A percentile compares a stretch with the other conserved stretches of the same genome.
Conservation (phyloP, 225 moss, liverwort and hornwort species). For the Polytrichum commune region DNA sequence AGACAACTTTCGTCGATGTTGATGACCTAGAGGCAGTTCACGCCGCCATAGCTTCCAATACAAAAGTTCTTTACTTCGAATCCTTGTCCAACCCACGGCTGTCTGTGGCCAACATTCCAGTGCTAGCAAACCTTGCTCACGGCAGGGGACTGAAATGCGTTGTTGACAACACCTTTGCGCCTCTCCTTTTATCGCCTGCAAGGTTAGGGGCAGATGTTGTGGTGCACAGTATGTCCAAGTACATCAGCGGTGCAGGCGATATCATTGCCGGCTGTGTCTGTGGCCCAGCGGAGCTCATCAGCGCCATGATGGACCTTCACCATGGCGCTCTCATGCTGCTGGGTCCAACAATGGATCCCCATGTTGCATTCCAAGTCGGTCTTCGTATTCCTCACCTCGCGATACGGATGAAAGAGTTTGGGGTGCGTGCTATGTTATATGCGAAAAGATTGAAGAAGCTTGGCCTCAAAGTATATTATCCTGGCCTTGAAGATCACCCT, state of each 20-base stretch:
- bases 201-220: constrained; percentile 82
- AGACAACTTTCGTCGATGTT: constrained; percentile 74
- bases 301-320: constrained; percentile 85
- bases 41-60: constrained; percentile 44
- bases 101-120: constrained; percentile 71
- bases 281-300: constrained; percentile 75
- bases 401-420: constrained; percentile 88
- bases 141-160: constrained; percentile 55
- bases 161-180: constrained; percentile 93
- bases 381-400: constrained; percentile 77
- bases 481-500: constrained; percentile 81
- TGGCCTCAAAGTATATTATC: constrained; percentile 79
- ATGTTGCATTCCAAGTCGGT: constrained; percentile 80
- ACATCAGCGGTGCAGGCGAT: constrained; percentile 86
- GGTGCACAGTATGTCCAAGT: constrained; percentile 87
- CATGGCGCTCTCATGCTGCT: constrained; percentile 86
- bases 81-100: constrained; percentile 84
- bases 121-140: constrained; percentile 59
- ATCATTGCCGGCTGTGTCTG: constrained; percentile 92
- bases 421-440: constrained; percentile 54
- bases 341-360: constrained; percentile 90
- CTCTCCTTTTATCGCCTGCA: constrained; percentile 72
- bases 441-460: constrained; percentile 70
- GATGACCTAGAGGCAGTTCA: constrained; percentile 47
- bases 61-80: constrained; percentile 87